Evolutionary conservation across 768 basidiomycete species (phyloP).

Genomic region (Mycena galopus): DNA sequence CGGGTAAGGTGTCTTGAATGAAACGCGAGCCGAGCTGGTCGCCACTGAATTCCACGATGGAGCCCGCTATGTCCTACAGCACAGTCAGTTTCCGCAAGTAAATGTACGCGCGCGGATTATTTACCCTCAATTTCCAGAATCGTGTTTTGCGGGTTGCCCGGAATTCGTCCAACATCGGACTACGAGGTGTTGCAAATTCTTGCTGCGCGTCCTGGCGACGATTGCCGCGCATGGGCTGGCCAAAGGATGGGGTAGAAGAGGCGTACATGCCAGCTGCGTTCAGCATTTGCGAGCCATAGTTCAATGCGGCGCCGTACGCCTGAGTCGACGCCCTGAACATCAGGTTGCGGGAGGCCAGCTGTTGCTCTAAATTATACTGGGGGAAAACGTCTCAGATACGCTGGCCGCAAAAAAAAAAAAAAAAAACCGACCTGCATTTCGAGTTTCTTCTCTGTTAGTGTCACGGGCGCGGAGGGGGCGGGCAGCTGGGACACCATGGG

Average conservation of each 20-base stretch:
- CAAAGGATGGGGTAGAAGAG: constrained; percentile 49
- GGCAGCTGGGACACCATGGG: constrained; percentile 65
- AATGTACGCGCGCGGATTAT: constrained; percentile 30
- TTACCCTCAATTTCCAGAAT: constrained; percentile 86
- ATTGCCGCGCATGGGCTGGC: constrained; percentile 55
- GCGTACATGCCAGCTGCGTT: constrained; percentile 61
- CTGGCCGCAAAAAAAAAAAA: constrained; percentile 15
- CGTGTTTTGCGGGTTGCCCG: constrained; percentile 75
- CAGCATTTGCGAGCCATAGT: constrained; percentile 63
- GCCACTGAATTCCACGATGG: constrained; percentile 90
- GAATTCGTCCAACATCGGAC: constrained; percentile 87
- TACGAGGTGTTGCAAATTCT: constrained; percentile 60
- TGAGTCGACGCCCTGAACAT: constrained; percentile 61
- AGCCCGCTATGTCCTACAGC: constrained; percentile 84
- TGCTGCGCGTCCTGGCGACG: constrained; percentile 59
- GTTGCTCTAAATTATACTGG: constrained; percentile 62
- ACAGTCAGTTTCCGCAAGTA: constrained; percentile 5
- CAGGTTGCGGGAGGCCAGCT: constrained; percentile 56
- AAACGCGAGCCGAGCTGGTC: constrained; percentile 99
- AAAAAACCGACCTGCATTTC: constrained; percentile 63
- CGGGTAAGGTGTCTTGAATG: constrained; percentile 90
- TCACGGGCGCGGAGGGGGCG: constrained; percentile 52
- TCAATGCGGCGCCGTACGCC: constrained; percentile 58
- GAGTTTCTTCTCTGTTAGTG: constrained; percentile 67
- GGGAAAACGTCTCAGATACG: constrained; percentile 29